Evolutionary conservation across 2,329 filamentous ascomycete genomes (phyloP).

Genomic region (Amesomyces nigricolor): DNA sequence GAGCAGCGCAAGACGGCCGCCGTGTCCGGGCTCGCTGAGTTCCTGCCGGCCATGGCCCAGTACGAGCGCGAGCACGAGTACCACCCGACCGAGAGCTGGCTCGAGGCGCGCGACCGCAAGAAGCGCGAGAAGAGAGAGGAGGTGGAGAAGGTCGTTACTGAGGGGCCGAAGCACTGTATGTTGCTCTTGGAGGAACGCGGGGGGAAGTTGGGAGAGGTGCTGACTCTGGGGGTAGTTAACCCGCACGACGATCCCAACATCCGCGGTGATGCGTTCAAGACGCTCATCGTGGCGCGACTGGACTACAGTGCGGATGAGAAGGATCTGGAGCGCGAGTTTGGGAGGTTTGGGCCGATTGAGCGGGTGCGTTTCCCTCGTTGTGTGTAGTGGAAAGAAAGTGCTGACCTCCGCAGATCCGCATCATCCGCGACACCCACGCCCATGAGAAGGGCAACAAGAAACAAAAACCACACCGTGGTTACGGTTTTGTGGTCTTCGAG

Average conservation of each 20-base stretch:
- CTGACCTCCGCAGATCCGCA: conserved; percentile 62
- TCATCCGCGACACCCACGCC: conserved; percentile 71
- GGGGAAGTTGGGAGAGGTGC: not conserved
- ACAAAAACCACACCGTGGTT: conserved; percentile 78
- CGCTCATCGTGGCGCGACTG: conserved; percentile 83
- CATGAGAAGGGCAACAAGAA: conserved; percentile 67
- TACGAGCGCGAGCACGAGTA: conserved; percentile 76
- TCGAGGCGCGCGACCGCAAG: conserved; percentile 78
- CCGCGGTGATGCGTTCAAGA: conserved; percentile 90
- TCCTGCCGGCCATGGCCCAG: conserved; percentile 64
- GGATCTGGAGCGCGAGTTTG: conserved; percentile 90
- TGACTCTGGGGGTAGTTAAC: conserved; percentile 52
- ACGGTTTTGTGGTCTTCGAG: conserved; percentile 96
- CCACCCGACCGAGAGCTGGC: conserved; percentile 83
- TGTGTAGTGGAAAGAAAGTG: conserved; percentile 1
- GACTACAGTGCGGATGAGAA: conserved; percentile 85
- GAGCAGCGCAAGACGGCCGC: conserved; percentile 72
- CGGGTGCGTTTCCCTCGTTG: conserved; percentile 51
- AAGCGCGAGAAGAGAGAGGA: conserved; percentile 72
- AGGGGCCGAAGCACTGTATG: conserved; percentile 60
- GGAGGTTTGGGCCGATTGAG: conserved; percentile 89
- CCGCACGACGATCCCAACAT: conserved; percentile 82
- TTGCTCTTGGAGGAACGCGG: not conserved
- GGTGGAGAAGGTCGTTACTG: conserved; percentile 56
- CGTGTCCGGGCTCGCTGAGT: conserved; percentile 69